Conservation (phyloP, 176 grass and related monocot species). For the Eleusine indica region DNA sequence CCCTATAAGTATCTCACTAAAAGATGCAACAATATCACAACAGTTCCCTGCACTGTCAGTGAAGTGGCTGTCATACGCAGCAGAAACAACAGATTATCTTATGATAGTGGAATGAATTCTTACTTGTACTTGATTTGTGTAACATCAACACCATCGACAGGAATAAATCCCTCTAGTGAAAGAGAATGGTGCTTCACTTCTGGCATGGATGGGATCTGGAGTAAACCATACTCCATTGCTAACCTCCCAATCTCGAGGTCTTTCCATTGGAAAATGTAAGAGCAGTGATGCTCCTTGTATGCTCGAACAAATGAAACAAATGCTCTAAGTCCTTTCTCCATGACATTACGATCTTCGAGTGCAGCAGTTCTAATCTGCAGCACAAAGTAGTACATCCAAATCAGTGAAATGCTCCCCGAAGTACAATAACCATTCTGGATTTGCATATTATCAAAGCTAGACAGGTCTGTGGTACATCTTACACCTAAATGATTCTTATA, state of each 20-base stretch:
- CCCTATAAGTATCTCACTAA: neutral
- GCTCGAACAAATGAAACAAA: conserved; percentile 93
- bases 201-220: conserved; percentile 89
- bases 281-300: conserved; percentile 98
- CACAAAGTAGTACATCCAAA: conserved; percentile 20
- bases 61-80: neutral
- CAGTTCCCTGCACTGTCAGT: neutral
- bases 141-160: conserved; percentile 55
- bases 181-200: conserved; percentile 98
- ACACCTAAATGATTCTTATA: conserved; percentile 11
- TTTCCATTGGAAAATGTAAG: conserved; percentile 97
- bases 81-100: conserved; percentile 16
- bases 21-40: neutral
- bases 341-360: conserved; percentile 81
- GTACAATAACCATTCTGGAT: conserved; percentile 14
- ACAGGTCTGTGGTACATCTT: conserved; percentile 12
- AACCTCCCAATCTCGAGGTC: conserved; percentile 83
- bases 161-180: conserved; percentile 73
- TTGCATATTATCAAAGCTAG: conserved; percentile 7
- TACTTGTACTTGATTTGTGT: conserved; percentile 94
- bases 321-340: conserved; percentile 92
- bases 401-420: conserved; percentile 16
- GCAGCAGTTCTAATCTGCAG: conserved; percentile 82
- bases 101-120: conserved; percentile 30
- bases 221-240: conserved; percentile 92